A percentile compares a stretch with the other conserved stretches of the same genome.
These are phyloP conservation scores for Entomophthora muscae DNA, from an alignment of 371 early-diverging fungal species.

Conservation along the genomic window DNA sequence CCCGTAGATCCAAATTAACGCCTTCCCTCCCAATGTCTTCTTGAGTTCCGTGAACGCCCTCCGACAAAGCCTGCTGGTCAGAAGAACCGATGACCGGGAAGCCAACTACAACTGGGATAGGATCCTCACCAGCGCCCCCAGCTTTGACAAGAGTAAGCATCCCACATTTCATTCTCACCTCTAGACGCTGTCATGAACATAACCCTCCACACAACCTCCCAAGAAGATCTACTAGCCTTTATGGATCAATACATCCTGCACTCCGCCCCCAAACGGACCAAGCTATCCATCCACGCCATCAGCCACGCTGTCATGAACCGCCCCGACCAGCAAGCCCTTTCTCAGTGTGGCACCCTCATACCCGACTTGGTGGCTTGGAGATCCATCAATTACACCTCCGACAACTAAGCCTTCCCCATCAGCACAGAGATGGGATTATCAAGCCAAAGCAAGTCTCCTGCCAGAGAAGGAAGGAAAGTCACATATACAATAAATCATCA, in stretches of 20 bases:
- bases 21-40: neutral
- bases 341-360: neutral
- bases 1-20: neutral
- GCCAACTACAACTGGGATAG: neutral
- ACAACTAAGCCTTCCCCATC: no score
- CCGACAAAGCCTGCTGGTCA: neutral
- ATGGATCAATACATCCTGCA: neutral
- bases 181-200: neutral
- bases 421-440: no score
- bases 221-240: neutral
- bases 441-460: no score
- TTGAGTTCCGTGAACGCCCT: neutral
- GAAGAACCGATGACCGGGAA: neutral
- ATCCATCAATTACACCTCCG: no score
- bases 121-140: neutral
- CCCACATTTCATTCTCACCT: neutral
- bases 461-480: no score
- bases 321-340: neutral
- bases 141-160: neutral
- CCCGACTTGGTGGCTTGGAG: neutral
- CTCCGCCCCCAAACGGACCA: neutral
- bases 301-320: neutral
- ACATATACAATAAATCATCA: no score
- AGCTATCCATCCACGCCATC: neutral
- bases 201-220: neutral